phyloP scores from a whole-genome alignment of 768 basidiomycete genomes.

The Termitomyces sp. region DNA sequence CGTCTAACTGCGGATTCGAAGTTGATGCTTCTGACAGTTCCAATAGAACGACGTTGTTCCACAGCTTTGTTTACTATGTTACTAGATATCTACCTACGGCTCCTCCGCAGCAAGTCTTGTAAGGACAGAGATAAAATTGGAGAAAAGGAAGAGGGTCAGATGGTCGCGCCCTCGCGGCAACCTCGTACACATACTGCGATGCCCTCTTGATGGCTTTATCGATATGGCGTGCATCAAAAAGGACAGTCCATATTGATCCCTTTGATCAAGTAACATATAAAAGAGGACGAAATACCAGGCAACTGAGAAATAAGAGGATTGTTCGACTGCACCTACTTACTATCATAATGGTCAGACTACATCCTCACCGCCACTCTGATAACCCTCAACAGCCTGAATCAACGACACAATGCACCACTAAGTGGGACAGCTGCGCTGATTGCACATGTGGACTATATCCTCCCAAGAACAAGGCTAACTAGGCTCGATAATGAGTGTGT shows the following conservation, averaged over 20 bases:
- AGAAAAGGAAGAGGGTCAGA: not conserved
- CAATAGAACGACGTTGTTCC: not conserved
- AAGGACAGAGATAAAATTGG: no score
- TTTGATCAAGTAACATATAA: no score
- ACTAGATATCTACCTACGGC: no score
- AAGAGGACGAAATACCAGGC: no score
- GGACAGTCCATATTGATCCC: no score
- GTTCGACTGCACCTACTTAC: not conserved
- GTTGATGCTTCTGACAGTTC: not conserved
- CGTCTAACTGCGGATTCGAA: not conserved
- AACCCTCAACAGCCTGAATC: conserved; percentile 11
- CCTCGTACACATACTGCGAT: no score
- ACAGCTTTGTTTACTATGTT: no score
- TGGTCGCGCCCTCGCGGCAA: not conserved
- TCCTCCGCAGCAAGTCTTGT: no score
- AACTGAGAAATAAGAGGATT: not conserved
- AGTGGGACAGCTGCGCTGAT: conserved; percentile 24
- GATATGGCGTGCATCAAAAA: not conserved
- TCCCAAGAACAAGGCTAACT: conserved; percentile 31
- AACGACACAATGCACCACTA: conserved; percentile 20
- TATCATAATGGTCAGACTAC: not conserved
- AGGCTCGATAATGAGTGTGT: not conserved
- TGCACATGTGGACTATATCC: conserved; percentile 34
- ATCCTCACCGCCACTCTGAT: not conserved
- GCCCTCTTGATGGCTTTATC: not conserved